Evolutionary conservation across 805 yeast species (phyloP).

Genomic region (Saccharomycopsis sp.): DNA sequence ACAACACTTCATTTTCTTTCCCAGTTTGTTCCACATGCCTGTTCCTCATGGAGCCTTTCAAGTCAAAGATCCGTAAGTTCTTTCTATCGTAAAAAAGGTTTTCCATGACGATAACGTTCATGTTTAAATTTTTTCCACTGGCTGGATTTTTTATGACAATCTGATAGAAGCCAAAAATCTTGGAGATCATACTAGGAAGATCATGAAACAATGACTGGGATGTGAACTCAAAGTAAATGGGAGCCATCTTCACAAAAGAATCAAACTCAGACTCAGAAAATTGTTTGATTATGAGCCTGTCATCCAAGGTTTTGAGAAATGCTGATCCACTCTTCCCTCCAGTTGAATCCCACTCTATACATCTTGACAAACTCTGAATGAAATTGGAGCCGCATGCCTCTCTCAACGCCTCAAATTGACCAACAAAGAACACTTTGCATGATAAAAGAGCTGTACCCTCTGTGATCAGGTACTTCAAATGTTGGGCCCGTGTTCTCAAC

Average conservation of each 20-base stretch:
- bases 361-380: slow-evolving; percentile 83
- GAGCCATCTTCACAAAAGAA: slow-evolving; percentile 91
- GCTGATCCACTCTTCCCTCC: slow-evolving; percentile 98
- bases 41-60: slow-evolving; percentile 97
- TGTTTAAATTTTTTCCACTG: slow-evolving; percentile 66
- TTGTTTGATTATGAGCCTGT: slow-evolving; percentile 82
- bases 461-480: slow-evolving; percentile 83
- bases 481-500: slow-evolving; percentile 79
- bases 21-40: slow-evolving; percentile 97
- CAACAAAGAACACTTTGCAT: slow-evolving; percentile 91
- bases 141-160: slow-evolving; percentile 75
- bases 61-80: slow-evolving; percentile 80
- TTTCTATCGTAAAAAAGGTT: slow-evolving; percentile 79
- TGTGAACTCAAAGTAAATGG: slow-evolving; percentile 92
- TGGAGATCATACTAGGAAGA: slow-evolving; percentile 87
- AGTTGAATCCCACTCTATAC: slow-evolving; percentile 89
- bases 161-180: slow-evolving; percentile 92
- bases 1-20: slow-evolving; percentile 81
- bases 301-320: slow-evolving; percentile 85
- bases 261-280: slow-evolving; percentile 82
- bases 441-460: slow-evolving; percentile 81
- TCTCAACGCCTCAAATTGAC: slow-evolving; percentile 92
- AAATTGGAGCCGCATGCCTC: slow-evolving; percentile 72
- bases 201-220: slow-evolving; percentile 93
- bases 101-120: slow-evolving; percentile 94